These are phyloP conservation scores for Penicillium brasilianum DNA, from an alignment of 2,329 filamentous ascomycete genomes.

Conservation along the genomic window DNA sequence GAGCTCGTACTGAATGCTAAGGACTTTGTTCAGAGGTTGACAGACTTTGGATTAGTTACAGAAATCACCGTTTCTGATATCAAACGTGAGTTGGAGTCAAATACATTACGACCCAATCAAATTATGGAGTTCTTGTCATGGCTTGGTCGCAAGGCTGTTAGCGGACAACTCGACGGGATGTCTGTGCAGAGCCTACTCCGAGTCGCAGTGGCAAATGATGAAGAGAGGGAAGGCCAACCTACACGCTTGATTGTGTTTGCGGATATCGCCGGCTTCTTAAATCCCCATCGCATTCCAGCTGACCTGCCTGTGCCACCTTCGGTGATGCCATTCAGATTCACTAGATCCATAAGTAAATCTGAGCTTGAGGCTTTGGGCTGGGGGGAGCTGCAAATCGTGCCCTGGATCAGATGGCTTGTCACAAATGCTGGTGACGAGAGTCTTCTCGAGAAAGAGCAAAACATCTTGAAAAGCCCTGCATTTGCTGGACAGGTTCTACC, in stretches of 20 bases:
- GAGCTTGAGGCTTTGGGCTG: slow-evolving; percentile 84
- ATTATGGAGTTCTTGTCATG: slow-evolving; percentile 83
- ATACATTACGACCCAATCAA: slow-evolving; percentile 78
- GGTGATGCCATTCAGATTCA: slow-evolving; percentile 85
- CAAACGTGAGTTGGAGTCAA: slow-evolving; percentile 77
- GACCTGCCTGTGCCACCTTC: slow-evolving; percentile 78
- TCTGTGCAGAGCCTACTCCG: slow-evolving; percentile 74
- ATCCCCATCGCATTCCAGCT: slow-evolving; percentile 77
- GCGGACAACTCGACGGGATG: slow-evolving; percentile 71
- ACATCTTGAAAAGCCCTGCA: slow-evolving; percentile 71
- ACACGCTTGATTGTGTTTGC: slow-evolving; percentile 78
- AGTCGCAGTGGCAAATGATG: slow-evolving; percentile 66
- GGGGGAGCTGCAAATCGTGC: slow-evolving; percentile 80
- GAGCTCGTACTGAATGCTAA: slow-evolving; percentile 69
- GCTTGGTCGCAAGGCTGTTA: slow-evolving; percentile 73
- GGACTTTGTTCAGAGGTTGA: slow-evolving; percentile 79
- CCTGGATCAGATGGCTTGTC: slow-evolving; percentile 85
- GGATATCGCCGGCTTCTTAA: slow-evolving; percentile 75
- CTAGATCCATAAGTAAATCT: slow-evolving; percentile 66
- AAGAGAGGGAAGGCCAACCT: slow-evolving; percentile 61
- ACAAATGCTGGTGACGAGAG: slow-evolving; percentile 65
- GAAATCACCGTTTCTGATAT: slow-evolving; percentile 88
- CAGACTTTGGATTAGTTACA: slow-evolving; percentile 83
- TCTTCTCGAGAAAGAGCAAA: slow-evolving; percentile 63
- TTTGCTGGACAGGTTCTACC: slow-evolving; percentile 79